Percentiles rank a stretch among this genome's conserved stretches.
These are phyloP conservation scores for Ascochyta lentis DNA, from an alignment of 2,329 filamentous ascomycete species.

Conservation along the genomic window DNA sequence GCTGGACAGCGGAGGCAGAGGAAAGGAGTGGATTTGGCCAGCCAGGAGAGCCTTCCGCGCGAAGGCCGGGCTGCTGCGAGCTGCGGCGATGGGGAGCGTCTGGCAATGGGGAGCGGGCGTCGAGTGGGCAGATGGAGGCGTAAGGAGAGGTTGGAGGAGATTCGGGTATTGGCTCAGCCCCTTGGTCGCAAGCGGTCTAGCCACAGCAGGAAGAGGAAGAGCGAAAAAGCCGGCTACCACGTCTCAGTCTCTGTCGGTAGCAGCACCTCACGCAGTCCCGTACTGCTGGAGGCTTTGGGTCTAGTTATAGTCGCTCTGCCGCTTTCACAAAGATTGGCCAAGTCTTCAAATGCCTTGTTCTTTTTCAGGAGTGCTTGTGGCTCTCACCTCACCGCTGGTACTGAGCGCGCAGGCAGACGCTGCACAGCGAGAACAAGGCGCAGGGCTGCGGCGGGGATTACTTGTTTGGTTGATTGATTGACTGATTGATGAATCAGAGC, in stretches of 20 bases:
- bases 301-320: no score
- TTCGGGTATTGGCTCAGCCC: slow-evolving; percentile 14
- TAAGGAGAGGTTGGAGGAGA: slow-evolving; percentile 32
- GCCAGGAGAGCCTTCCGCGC: slow-evolving; percentile 35
- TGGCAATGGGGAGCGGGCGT: slow-evolving; percentile 31
- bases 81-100: slow-evolving; percentile 37
- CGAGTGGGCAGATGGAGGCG: slow-evolving; percentile 24
- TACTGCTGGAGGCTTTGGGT: no score
- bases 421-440: slow-evolving; percentile 7
- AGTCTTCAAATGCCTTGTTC: no score
- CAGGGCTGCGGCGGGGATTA: no score
- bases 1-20: slow-evolving; percentile 31
- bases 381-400: not conserved
- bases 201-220: not conserved
- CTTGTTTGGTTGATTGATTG: no score
- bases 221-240: no score
- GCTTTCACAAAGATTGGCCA: no score
- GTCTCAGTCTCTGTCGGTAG: no score
- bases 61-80: slow-evolving; percentile 38
- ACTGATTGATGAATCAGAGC: no score
- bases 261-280: no score
- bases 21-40: slow-evolving; percentile 46
- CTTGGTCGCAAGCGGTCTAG: slow-evolving; percentile 16
- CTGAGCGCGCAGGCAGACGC: not conserved
- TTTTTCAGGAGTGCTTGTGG: no score